Percentiles rank a stretch among this genome's conserved stretches.
These are phyloP conservation scores for Mycena galopus DNA, from an alignment of 768 basidiomycete species.

Conservation along the genomic window DNA sequence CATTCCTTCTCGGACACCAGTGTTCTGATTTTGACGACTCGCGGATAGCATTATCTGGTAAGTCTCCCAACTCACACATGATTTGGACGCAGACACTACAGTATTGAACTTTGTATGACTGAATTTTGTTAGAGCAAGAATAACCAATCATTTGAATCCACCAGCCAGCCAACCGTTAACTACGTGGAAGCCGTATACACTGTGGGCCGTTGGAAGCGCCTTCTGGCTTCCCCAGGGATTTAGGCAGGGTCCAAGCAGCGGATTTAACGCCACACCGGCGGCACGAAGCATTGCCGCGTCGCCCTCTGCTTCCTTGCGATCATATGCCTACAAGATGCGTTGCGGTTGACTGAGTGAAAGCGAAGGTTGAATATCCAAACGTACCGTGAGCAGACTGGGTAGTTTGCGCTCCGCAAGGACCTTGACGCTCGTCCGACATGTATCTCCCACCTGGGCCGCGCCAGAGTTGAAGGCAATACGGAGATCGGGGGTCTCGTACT, in stretches of 20 bases:
- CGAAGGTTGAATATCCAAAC: constrained; percentile 17
- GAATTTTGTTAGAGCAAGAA: constrained; percentile 5
- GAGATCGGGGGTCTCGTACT: not conserved
- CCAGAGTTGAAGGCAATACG: not conserved
- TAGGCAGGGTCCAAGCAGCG: constrained; percentile 19
- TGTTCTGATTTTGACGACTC: not conserved
- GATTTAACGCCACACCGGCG: constrained; percentile 29
- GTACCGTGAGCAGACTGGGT: constrained; percentile 19
- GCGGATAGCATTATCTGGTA: not conserved
- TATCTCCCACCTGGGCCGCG: not conserved
- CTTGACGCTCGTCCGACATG: constrained; percentile 17
- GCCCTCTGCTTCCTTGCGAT: constrained; percentile 28
- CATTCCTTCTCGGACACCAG: too few relatives aligned
- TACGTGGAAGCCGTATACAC: constrained; percentile 30
- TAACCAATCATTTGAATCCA: constrained; percentile 41
- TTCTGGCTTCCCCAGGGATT: constrained; percentile 33
- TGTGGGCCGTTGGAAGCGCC: too few relatives aligned
- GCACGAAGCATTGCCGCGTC: constrained; percentile 28
- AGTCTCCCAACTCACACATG: not conserved
- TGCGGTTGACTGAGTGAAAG: not conserved
- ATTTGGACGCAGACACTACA: constrained; percentile 3
- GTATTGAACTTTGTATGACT: constrained; percentile 4
- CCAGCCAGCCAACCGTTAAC: constrained; percentile 53
- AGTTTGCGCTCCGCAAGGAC: constrained; percentile 23
- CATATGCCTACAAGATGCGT: constrained; percentile 10